A percentile compares a stretch with the other conserved stretches of the same genome.
Evolutionary conservation across 768 basidiomycete species (phyloP).

Genomic region (Lenzites betulinus): DNA sequence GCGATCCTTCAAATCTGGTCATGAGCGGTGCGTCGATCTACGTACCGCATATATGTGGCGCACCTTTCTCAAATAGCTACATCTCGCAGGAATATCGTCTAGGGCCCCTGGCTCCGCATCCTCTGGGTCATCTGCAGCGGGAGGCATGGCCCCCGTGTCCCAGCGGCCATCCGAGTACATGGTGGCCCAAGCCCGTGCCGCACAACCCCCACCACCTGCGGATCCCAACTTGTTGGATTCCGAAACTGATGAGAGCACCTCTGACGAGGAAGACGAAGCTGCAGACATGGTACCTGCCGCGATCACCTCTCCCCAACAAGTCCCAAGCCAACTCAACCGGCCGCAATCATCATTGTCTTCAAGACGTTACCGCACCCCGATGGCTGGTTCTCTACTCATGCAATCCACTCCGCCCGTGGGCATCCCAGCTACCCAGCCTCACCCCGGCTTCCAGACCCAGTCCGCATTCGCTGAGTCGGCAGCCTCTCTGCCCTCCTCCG

Average conservation of each 20-base stretch:
- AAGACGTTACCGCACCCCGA: conserved; percentile 76
- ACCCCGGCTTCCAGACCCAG: conserved; percentile 67
- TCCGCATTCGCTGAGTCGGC: conserved; percentile 67
- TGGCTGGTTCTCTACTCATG: conserved; percentile 58
- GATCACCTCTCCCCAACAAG: conserved; percentile 25
- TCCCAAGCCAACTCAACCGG: conserved; percentile 48
- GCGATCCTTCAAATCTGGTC: conserved; percentile 63
- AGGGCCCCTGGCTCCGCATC: conserved; percentile 61
- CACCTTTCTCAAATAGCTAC: not conserved
- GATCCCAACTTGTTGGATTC: conserved; percentile 5
- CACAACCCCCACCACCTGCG: conserved; percentile 20
- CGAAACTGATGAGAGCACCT: conserved; percentile 26
- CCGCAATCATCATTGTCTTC: conserved; percentile 81
- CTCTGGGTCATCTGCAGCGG: conserved; percentile 65
- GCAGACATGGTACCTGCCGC: conserved; percentile 46
- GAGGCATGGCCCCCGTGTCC: conserved; percentile 29
- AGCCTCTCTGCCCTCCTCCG: conserved; percentile 40
- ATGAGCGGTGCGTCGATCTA: conserved; percentile 55
- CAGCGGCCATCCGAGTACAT: conserved; percentile 15
- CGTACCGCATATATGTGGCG: conserved; percentile 13
- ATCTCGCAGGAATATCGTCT: conserved; percentile 39
- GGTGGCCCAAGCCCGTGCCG: conserved; percentile 16
- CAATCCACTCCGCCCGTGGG: conserved; percentile 37
- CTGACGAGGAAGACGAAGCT: conserved; percentile 49
- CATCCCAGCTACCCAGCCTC: conserved; percentile 69